Evolutionary conservation across 129 eudicot species (phyloP).

Genomic region (Logfia minima): DNA sequence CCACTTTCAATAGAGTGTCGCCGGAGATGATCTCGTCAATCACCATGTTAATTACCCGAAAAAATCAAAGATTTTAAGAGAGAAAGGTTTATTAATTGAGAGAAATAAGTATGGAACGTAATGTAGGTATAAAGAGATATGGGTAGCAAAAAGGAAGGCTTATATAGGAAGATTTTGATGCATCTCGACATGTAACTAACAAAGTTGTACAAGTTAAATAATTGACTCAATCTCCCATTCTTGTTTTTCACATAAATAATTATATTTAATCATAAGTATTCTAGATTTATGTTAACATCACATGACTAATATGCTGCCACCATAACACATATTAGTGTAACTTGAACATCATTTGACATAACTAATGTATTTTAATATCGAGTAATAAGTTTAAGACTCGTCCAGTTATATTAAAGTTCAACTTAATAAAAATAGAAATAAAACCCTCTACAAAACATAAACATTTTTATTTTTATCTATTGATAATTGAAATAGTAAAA

Average conservation of each 20-base stretch:
- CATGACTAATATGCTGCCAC: background rate
- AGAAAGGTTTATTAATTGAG: background rate
- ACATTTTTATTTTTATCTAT: too few relatives aligned
- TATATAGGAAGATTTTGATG: constrained; percentile 35
- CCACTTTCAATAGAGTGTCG: constrained; percentile 43
- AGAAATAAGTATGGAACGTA: background rate
- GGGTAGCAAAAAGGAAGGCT: constrained; percentile 5
- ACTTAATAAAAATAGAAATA: too few relatives aligned
- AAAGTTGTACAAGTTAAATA: constrained; percentile 18
- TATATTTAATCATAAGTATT: too few relatives aligned
- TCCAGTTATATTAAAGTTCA: too few relatives aligned
- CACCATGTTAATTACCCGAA: constrained; percentile 30
- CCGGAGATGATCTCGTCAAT: constrained; percentile 29
- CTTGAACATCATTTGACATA: background rate
- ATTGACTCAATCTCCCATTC: constrained; percentile 15
- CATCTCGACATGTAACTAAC: constrained; percentile 18
- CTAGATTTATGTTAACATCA: too few relatives aligned
- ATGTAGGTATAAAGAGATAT: constrained; percentile 11
- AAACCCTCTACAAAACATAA: too few relatives aligned
- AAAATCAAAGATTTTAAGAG: background rate
- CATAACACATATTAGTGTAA: background rate
- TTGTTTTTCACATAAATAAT: background rate
- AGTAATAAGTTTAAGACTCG: too few relatives aligned
- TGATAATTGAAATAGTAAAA: too few relatives aligned
- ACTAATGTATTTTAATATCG: too few relatives aligned